These are phyloP conservation scores for Lichtheimia ornata DNA, from an alignment of 371 early-diverging fungal species.

Conservation along the genomic window DNA sequence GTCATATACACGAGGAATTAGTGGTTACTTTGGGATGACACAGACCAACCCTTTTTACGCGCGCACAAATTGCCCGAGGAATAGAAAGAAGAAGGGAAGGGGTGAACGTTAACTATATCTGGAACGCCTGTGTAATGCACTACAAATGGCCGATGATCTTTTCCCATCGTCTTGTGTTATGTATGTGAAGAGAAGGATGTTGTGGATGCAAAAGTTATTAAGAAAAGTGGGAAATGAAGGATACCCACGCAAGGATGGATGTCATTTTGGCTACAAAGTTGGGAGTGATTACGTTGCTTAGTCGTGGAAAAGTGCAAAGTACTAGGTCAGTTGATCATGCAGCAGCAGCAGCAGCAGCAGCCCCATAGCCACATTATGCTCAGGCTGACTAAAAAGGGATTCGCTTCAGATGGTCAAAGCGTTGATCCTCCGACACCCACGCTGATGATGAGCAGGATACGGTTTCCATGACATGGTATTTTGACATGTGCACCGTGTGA, in stretches of 20 bases:
- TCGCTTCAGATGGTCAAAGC: conserved; percentile 20
- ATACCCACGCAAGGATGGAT: neutral
- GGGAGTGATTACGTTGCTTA: too few species aligned
- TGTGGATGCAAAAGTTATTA: neutral
- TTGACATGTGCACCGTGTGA: neutral
- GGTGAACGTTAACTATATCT: conserved; percentile 4
- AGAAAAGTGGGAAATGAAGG: too few species aligned
- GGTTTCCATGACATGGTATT: neutral
- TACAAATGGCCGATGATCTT: neutral
- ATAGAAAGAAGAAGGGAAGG: neutral
- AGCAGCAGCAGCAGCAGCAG: neutral
- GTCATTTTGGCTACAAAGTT: too few species aligned
- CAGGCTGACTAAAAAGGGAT: conserved; percentile 13
- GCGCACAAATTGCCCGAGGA: too few species aligned
- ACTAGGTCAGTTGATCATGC: conserved; percentile 4
- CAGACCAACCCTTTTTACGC: too few species aligned
- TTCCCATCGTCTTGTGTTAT: conserved; percentile 1
- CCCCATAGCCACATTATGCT: neutral
- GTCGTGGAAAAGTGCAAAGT: too few species aligned
- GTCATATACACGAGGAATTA: too few species aligned
- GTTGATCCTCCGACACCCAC: conserved; percentile 14
- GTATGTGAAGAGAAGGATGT: neutral
- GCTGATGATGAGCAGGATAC: neutral
- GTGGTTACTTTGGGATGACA: too few species aligned
- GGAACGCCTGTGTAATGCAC: neutral